Evolutionary conservation across 176 grass and related monocot species (phyloP), one percentile per base, ranked within the genome.

Genomic region (Oryza rufipogon): DNA sequence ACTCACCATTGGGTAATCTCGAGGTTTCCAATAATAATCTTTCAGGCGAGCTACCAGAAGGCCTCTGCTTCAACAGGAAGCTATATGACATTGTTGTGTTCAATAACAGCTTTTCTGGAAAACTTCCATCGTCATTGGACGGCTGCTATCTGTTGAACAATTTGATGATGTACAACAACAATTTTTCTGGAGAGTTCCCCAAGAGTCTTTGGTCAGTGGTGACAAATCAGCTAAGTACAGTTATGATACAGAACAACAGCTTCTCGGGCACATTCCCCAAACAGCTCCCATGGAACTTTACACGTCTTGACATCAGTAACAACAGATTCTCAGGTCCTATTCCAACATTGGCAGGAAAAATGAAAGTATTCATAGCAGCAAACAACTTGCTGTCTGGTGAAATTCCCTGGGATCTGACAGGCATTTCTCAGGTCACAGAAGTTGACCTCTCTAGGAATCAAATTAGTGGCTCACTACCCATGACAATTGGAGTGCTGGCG

Each of bases 91-190:
- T 96, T 51, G 64, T 83, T 22, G 86, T 89, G 8, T 96, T 89
- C 80, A 87, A 91, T 80, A 95, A 92, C 68, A 87, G 58, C 52
- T 85, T 96, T 17, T 79, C 64, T 26, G 88, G 84, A 25, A 64
- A 81, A 64, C 78, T 92, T 60, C 88, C 91, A 25, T 14, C 68
- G 30, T 89, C 86, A 0, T 22, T 92, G 11, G 76, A 61, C 5
- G 54, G 77, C 2, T 96, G 90, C 45, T 1, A 74, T 15, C 11
- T 15, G 3, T 14, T 96, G 64, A 3, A 47, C 2, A 80, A 69
- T 22, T 76, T 96, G 52, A 87, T 87, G 85, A 5, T 96, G 33
- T 85, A 87, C 33, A 85, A 89, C 7, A 96, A 96, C 47, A 16
- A 58, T 65, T 91, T 96, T 69, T 79, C 11, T 12, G 93, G 90